Percentiles rank a stretch among this genome's conserved stretches.
Conservation (phyloP, 1,284 basidiomycete genomes). For the Cutaneotrichosporon cavernicola region DNA sequence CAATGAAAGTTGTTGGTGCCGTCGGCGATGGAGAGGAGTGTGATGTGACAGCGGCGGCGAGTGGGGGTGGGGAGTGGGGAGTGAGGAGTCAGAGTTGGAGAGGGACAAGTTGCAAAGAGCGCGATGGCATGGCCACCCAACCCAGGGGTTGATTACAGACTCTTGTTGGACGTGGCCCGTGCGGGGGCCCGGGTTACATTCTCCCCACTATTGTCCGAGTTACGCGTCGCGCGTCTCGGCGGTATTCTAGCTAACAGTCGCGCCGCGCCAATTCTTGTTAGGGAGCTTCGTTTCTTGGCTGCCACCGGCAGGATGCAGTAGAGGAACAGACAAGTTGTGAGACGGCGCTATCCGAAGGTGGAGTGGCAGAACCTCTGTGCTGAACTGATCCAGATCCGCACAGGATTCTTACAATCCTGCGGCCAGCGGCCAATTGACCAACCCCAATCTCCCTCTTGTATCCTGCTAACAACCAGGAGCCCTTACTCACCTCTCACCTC, state of each 20-base stretch:
- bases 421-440: too few species aligned
- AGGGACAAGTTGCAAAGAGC: neutral
- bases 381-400: too few species aligned
- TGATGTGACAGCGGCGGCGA: neutral
- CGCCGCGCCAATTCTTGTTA: neutral
- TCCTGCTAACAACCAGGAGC: too few species aligned
- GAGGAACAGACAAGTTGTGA: neutral
- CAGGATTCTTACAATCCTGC: too few species aligned
- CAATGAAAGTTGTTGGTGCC: neutral
- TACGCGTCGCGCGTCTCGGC: neutral
- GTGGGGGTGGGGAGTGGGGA: neutral
- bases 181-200: neutral
- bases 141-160: neutral
- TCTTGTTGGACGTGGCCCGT: constrained; percentile 1
- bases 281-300: neutral
- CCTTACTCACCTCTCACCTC: too few species aligned
- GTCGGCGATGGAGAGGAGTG: constrained; percentile 4
- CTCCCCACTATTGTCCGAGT: neutral
- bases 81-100: neutral
- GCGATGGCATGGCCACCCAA: neutral
- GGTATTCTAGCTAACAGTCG: neutral
- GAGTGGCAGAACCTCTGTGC: neutral
- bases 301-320: neutral
- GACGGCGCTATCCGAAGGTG: neutral
- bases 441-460: too few species aligned